Percentiles rank a stretch among this genome's conserved stretches.
Conservation (phyloP, 1,139 yeast species). For the Lodderomyces jiufengensis region DNA sequence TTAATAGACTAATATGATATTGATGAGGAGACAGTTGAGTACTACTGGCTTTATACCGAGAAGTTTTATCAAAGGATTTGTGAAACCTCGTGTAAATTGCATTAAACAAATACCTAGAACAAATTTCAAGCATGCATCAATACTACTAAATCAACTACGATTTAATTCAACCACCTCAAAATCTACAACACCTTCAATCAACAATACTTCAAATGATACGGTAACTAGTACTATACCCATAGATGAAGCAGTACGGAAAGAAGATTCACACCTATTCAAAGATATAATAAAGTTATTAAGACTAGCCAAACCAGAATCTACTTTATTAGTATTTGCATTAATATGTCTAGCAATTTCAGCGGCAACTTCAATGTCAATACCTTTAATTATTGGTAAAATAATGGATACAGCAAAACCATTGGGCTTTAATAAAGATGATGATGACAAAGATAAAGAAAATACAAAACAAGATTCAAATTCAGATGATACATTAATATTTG, state of each 20-base stretch:
- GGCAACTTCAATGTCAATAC: conserved; percentile 59
- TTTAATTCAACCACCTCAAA: not conserved
- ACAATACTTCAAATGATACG: too few relatives aligned
- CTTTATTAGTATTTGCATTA: conserved; percentile 47
- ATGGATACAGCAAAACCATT: conserved; percentile 35
- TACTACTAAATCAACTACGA: conserved; percentile 1
- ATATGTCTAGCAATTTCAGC: conserved; percentile 56
- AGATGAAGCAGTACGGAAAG: too few relatives aligned
- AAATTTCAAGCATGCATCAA: not conserved
- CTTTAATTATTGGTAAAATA: conserved; percentile 76
- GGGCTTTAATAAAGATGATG: conserved; percentile 9
- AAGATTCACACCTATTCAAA: conserved; percentile 6
- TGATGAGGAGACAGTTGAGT: too few relatives aligned
- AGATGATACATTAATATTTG: conserved; percentile 21
- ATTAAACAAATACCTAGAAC: too few relatives aligned
- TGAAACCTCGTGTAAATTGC: too few relatives aligned
- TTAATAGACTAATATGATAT: too few relatives aligned
- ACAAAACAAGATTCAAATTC: conserved; percentile 26
- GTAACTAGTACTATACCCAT: too few relatives aligned
- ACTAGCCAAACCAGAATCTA: conserved; percentile 39
- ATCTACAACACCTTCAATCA: too few relatives aligned
- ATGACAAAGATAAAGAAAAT: conserved; percentile 16
- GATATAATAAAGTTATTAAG: conserved; percentile 28
- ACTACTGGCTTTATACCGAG: too few relatives aligned
- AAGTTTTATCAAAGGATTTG: too few relatives aligned